Evolutionary conservation across 1,139 yeast species (phyloP).

Genomic region (Protomyces macrosporus): DNA sequence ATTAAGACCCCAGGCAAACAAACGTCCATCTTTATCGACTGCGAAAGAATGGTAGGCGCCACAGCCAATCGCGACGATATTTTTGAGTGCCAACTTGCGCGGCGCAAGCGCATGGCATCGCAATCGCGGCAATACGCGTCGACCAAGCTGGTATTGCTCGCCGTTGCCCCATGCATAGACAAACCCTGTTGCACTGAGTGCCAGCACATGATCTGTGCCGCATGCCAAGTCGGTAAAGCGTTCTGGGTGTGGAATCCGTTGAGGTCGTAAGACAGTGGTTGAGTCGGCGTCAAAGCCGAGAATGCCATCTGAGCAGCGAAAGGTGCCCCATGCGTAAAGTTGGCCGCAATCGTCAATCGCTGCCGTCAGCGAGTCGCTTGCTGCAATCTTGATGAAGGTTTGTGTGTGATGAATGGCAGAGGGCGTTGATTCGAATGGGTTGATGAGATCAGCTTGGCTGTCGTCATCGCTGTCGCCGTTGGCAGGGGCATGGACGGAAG

Average conservation of each 20-base stretch:
- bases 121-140: slow-evolving; percentile 72
- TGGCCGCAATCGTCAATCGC: slow-evolving; percentile 75
- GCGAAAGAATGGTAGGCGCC: slow-evolving; percentile 98
- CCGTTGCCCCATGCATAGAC: slow-evolving; percentile 98
- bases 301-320: slow-evolving; percentile 80
- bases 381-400: slow-evolving; percentile 71
- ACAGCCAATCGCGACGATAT: slow-evolving; percentile 72
- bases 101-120: slow-evolving; percentile 66
- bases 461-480: slow-evolving; percentile 54
- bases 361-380: slow-evolving; percentile 90
- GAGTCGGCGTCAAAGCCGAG: slow-evolving; percentile 72
- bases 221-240: slow-evolving; percentile 80
- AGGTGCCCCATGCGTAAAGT: slow-evolving; percentile 97
- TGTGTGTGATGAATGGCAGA: slow-evolving; percentile 58
- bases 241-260: slow-evolving; percentile 55
- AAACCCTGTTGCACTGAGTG: slow-evolving; percentile 74
- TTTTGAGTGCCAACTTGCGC: slow-evolving; percentile 61
- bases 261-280: slow-evolving; percentile 61
- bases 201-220: slow-evolving; percentile 88
- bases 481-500: slow-evolving; percentile 53
- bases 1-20: slow-evolving; percentile 89
- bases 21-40: slow-evolving; percentile 62
- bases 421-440: slow-evolving; percentile 85
- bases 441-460: slow-evolving; percentile 76
- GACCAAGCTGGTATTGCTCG: slow-evolving; percentile 84